Conservation (phyloP, 2,329 filamentous ascomycete genomes). For the Claviceps sp. region DNA sequence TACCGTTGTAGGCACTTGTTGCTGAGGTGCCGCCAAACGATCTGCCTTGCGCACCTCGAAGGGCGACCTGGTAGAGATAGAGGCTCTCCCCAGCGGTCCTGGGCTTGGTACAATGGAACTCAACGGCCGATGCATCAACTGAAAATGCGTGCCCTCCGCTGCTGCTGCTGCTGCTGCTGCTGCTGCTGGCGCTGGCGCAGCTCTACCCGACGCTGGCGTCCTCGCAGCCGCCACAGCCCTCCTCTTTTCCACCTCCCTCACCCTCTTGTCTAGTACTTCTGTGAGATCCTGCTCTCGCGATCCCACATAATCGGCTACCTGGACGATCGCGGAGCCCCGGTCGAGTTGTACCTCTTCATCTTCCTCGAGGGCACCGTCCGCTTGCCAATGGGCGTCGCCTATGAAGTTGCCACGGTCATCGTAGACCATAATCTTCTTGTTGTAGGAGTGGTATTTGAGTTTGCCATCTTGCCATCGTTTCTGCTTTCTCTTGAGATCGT, state of each 20-base stretch:
- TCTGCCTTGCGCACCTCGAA: slow-evolving; percentile 18
- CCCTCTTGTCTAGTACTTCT: slow-evolving; percentile 57
- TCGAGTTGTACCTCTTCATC: slow-evolving; percentile 76
- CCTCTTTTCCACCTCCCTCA: slow-evolving; percentile 39
- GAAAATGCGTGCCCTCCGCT: slow-evolving; percentile 18
- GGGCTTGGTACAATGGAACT: slow-evolving; percentile 23
- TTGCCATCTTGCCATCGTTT: slow-evolving; percentile 92
- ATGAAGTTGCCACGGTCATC: slow-evolving; percentile 69
- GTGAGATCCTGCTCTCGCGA: slow-evolving; percentile 65
- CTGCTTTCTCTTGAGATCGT: slow-evolving; percentile 72
- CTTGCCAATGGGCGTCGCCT: slow-evolving; percentile 72
- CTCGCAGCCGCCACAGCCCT: slow-evolving; percentile 31
- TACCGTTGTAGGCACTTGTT: slow-evolving; percentile 10
- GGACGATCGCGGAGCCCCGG: slow-evolving; percentile 59
- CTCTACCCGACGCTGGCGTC: slow-evolving; percentile 10
- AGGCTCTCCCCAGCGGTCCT: slow-evolving; percentile 19
- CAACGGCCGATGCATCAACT: slow-evolving; percentile 29
- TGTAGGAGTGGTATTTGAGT: slow-evolving; percentile 81
- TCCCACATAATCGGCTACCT: slow-evolving; percentile 66
- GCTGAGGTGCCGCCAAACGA: slow-evolving; percentile 1
- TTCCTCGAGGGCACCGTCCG: slow-evolving; percentile 54
- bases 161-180: slow-evolving; percentile 11
- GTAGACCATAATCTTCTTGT: slow-evolving; percentile 81
- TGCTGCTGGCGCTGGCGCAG: background rate
- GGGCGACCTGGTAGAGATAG: slow-evolving; percentile 19